Conservation (phyloP, 2,329 filamentous ascomycete species). For the Myriosclerotinia curreyana region DNA sequence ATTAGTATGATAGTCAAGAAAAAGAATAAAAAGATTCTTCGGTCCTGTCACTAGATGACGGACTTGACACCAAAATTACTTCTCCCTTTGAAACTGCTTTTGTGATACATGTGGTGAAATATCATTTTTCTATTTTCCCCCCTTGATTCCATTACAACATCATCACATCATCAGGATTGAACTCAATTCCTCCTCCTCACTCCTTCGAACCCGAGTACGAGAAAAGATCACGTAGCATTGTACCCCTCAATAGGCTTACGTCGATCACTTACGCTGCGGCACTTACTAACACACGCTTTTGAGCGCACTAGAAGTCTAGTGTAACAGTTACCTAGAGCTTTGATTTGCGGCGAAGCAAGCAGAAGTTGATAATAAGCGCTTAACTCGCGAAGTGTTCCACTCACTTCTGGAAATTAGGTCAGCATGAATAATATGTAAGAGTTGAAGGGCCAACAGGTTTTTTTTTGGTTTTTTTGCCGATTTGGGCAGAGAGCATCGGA, state of each 20-base stretch:
- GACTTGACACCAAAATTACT: conserved; percentile 6
- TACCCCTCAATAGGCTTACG: conserved; percentile 1
- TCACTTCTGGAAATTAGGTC: background rate
- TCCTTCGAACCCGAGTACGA: background rate
- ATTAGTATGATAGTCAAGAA: conserved; percentile 5
- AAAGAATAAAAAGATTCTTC: conserved; percentile 11
- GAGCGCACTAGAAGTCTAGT: conserved; percentile 1
- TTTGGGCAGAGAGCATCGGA: background rate
- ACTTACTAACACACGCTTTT: background rate
- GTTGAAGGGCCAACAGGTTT: too few relatives aligned
- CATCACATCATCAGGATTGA: background rate
- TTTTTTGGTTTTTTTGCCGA: background rate
- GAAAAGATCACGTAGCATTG: background rate
- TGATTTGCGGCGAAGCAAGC: background rate
- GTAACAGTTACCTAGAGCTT: background rate
- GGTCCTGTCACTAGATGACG: conserved; percentile 7
- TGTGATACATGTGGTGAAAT: background rate
- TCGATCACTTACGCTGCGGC: background rate
- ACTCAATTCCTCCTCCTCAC: background rate
- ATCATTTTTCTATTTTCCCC: background rate
- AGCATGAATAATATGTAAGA: background rate
- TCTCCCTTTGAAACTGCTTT: background rate
- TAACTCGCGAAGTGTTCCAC: background rate
- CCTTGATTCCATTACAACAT: background rate
- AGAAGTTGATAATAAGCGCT: too few relatives aligned